phyloP scores from a whole-genome alignment of 169 alveolate genomes.

The Plasmodium gaboni region DNA sequence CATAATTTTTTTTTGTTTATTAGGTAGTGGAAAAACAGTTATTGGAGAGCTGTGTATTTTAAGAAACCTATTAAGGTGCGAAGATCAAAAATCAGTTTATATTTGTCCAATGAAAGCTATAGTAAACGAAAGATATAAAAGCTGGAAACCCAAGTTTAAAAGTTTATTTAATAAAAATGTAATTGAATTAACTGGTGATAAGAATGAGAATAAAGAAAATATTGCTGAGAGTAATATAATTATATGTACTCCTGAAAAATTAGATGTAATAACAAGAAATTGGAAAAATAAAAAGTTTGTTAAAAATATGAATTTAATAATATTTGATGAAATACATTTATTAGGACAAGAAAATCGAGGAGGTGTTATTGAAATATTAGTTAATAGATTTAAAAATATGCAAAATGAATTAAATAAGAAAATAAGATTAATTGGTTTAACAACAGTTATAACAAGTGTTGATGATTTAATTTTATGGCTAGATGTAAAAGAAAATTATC shows the following conservation, averaged over 20 bases:
- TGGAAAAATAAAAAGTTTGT: constrained; percentile 97
- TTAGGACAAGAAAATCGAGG: constrained; percentile 98
- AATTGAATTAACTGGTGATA: constrained; percentile 98
- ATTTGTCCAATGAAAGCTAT: constrained; percentile 99
- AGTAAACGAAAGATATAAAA: constrained; percentile 90
- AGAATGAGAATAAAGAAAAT: constrained; percentile 92
- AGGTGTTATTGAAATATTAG: constrained; percentile 98
- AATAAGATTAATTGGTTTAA: constrained; percentile 96
- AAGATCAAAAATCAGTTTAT: constrained; percentile 94
- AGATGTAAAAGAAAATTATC: constrained; percentile 95
- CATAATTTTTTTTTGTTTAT: neutral
- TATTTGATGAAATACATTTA: constrained; percentile 99
- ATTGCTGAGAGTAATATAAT: constrained; percentile 92
- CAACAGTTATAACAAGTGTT: constrained; percentile 99
- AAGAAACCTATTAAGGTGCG: constrained; percentile 88
- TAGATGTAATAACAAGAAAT: constrained; percentile 99
- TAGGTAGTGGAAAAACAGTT: constrained; percentile 97
- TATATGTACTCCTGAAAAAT: constrained; percentile 99
- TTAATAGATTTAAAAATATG: constrained; percentile 96
- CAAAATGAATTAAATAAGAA: constrained; percentile 89
- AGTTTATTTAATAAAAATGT: constrained; percentile 90
- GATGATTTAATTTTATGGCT: constrained; percentile 98
- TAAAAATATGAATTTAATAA: constrained; percentile 93
- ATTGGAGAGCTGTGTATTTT: constrained; percentile 97
- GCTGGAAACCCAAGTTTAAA: constrained; percentile 93